phyloP scores from a whole-genome alignment of 768 basidiomycete species.

The Mycena leptocephala region DNA sequence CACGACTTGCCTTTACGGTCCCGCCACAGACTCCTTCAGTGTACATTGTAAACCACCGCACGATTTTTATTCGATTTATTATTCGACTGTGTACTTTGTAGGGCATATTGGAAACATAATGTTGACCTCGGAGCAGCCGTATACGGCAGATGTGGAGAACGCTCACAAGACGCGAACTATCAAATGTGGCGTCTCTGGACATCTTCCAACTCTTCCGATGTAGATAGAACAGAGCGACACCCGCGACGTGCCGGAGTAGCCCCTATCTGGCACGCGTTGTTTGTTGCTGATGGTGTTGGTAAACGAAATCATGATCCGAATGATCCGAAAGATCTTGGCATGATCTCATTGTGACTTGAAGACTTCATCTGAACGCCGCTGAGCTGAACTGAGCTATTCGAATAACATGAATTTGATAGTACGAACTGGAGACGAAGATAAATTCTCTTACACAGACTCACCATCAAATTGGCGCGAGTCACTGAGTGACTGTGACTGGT shows the following conservation, averaged over 20 bases:
- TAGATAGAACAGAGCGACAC: neutral
- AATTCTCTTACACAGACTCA: no score
- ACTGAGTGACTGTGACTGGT: no score
- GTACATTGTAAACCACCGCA: conserved; percentile 32
- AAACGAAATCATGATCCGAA: neutral
- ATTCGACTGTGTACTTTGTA: conserved; percentile 22
- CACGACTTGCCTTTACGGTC: conserved; percentile 25
- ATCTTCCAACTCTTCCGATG: neutral
- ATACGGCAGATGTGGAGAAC: neutral
- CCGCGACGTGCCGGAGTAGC: neutral
- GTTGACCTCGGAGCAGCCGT: neutral
- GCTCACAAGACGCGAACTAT: neutral
- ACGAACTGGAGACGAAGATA: no score
- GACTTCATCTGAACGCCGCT: no score
- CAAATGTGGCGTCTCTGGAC: neutral
- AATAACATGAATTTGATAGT: no score
- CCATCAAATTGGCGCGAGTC: no score
- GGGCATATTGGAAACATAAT: neutral
- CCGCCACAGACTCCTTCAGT: conserved; percentile 21
- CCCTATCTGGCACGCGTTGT: neutral
- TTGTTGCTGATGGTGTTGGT: neutral
- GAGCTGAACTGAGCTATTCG: no score
- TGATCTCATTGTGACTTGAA: no score
- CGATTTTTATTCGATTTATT: conserved; percentile 28
- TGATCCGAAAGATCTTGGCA: no score